Evolutionary conservation across 495 filamentous ascomycete species (phyloP), one percentile per base, ranked within the genome.

Genomic region (Collariella sp.): DNA sequence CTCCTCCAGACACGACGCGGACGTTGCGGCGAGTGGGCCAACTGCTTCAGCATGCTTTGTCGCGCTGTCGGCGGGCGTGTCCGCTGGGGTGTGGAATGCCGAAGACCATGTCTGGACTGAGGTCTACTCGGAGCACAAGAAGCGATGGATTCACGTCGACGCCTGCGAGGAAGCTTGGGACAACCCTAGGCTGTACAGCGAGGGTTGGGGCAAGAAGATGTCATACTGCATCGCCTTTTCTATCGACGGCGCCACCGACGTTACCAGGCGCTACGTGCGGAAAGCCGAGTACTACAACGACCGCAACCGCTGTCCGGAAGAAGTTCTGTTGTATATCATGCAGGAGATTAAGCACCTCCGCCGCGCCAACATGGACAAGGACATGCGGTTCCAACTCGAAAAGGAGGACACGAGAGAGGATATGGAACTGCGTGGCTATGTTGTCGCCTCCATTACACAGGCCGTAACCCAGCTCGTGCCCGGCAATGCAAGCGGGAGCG

Each of bases 81-180:
- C 16, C 81, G 93, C 58, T 98, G 94, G n/a, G 94, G 88, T 98
- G 24, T 98, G 94, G 94, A 96, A 96, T 58, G 83, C 85, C 29
- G 93, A 99, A 70, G 94, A 99, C 68, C 86, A 95, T 56, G 87
- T 96, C 19, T 98, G 93, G 91, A 96, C 90, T 1, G 93, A 99
- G 67, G 83, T 97, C 22, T 99, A 95, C 68, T 96, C 90, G 15
- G 90, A 93, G 59, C 89, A 95, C 63, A 83, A 91, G 57, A 84
- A 86, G 62, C 82, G 89, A 59, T 99, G 93, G 93, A 77, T 99
- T n/a, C 94, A 97, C 58, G 90, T 97, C 18, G 93, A 99, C 65
- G 81, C 83, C 10, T 96, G 91, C 65, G 93, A 99, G 66, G 93
- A 90, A 61, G 82, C 86, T 3, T 99, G 90, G 89, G 91, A 99